A percentile compares a stretch with the other conserved stretches of the same genome.
Conservation (phyloP, 306 rosid genomes). For the Inga leiocalycina region DNA sequence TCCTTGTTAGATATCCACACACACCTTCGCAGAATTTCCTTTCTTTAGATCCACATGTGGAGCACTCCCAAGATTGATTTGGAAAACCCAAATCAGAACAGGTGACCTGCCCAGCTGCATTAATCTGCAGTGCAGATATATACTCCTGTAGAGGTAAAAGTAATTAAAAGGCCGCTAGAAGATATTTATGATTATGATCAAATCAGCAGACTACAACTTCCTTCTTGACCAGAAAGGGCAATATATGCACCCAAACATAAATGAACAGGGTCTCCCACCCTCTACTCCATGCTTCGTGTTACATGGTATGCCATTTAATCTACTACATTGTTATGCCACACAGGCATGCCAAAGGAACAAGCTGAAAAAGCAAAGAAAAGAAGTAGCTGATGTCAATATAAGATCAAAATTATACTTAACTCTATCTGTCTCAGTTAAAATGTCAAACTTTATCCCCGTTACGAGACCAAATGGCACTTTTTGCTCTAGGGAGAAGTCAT, state of each 20-base stretch:
- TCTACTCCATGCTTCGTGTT: slow-evolving; percentile 15
- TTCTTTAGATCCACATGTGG: slow-evolving; percentile 72
- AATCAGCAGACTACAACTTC: slow-evolving; percentile 12
- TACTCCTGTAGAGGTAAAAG: slow-evolving; percentile 61
- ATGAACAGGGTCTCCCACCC: slow-evolving; percentile 23
- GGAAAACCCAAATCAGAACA: slow-evolving; percentile 88
- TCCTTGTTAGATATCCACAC: slow-evolving; percentile 34
- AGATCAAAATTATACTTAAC: slow-evolving; percentile 56
- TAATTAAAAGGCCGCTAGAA: slow-evolving; percentile 23
- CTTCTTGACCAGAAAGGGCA: slow-evolving; percentile 14
- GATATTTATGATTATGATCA: slow-evolving; percentile 21
- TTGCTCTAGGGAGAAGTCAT: slow-evolving; percentile 43
- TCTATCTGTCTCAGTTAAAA: slow-evolving; percentile 51
- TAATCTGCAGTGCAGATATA: slow-evolving; percentile 52
- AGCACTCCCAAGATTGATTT: slow-evolving; percentile 66
- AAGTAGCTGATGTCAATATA: slow-evolving; percentile 13
- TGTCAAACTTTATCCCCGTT: slow-evolving; percentile 48
- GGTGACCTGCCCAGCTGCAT: slow-evolving; percentile 67
- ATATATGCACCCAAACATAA: slow-evolving; percentile 26
- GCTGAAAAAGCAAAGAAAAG: not conserved
- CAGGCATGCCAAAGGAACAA: not conserved
- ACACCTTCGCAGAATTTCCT: slow-evolving; percentile 73
- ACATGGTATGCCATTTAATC: slow-evolving; percentile 3
- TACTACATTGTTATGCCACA: slow-evolving; percentile 16
- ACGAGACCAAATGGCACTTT: slow-evolving; percentile 46